Evolutionary conservation across 495 filamentous ascomycete genomes (phyloP).

Genomic region (Cairneyella variabilis): DNA sequence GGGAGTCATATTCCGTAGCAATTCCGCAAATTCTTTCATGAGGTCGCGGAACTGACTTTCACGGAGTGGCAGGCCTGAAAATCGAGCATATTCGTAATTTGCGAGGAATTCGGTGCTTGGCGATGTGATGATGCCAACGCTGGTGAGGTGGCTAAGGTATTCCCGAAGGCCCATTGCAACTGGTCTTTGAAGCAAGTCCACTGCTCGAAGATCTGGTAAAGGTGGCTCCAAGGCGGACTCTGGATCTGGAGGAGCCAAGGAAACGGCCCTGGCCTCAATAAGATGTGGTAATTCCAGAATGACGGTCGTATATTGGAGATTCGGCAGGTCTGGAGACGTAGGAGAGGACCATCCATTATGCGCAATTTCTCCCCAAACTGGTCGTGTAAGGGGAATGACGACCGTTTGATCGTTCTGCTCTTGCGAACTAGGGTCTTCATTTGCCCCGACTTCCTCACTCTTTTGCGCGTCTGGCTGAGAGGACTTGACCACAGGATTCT

Average conservation of each 20-base stretch:
- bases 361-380: slow-evolving; percentile 68
- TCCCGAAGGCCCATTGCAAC: slow-evolving; percentile 72
- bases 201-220: slow-evolving; percentile 51
- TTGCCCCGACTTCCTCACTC: background rate
- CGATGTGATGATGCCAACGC: slow-evolving; percentile 58
- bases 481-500: background rate
- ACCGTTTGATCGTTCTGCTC: slow-evolving; percentile 16
- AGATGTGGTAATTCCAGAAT: slow-evolving; percentile 83
- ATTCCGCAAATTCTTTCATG: slow-evolving; percentile 83
- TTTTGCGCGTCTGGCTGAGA: background rate
- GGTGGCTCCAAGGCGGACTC: slow-evolving; percentile 37
- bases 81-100: slow-evolving; percentile 80
- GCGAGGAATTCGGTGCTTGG: slow-evolving; percentile 61
- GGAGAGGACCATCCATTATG: slow-evolving; percentile 92
- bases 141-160: slow-evolving; percentile 70
- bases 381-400: slow-evolving; percentile 8
- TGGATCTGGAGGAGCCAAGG: slow-evolving; percentile 66
- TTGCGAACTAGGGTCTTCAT: background rate
- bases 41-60: slow-evolving; percentile 73
- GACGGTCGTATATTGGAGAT: slow-evolving; percentile 77
- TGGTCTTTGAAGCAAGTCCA: slow-evolving; percentile 67
- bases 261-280: slow-evolving; percentile 88
- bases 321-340: slow-evolving; percentile 63
- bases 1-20: slow-evolving; percentile 71
- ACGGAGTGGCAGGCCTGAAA: slow-evolving; percentile 52